Evolutionary conservation across 1,284 basidiomycete species (phyloP), one percentile per base, ranked within the genome.

Genomic region (Rhodotorula sp.): DNA sequence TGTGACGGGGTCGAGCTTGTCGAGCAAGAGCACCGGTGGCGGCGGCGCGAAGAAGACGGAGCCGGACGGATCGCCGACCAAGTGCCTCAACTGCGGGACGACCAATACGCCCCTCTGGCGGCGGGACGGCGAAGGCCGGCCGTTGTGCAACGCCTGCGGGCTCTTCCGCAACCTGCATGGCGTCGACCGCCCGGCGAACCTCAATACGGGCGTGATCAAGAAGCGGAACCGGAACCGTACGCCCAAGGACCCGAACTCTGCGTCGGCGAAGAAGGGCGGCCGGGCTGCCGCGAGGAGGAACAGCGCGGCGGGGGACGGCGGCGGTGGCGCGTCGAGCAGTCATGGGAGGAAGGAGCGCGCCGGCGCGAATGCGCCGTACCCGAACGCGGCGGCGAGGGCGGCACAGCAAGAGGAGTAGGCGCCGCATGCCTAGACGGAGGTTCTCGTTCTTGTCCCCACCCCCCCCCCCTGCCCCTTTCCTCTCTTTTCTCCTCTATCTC

Each of bases 151-250:
- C 69, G 82, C 82, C 5, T 83, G 82, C 68, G 82, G 82, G 6
- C 79, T 83, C 21, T 83, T 83, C 80, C 79, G 82, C 58, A 82
- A 83, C 69, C 73, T 83, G 39, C 82, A 83, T 66, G 82, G 82
- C 27, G 80, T 82, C 37, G 80, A 82, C 57, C 79, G 82, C 4
- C 82, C 82, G 2, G 77, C 82, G 0, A 80, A 80, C 32, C 75
- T 83, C 61, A 83, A 83, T 71, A 83, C 81, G 27, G 82, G 82
- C 63, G 80, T 83, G n/a, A 82, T 83, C 76, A 83, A 83, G 68
- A 73, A 74, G 46, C 75, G 75, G 53, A 76, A 76, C 61, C 70
- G 75, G 19, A 71, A 69, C 10, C 53, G 68, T 4, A 69, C 64
- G 15, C 66, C 73, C 13, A 76, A 76, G 53, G 72, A 76, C 32